A percentile compares a stretch with the other conserved stretches of the same genome.
These are phyloP conservation scores for Phytophthora pseudosyringae DNA, from an alignment of 352 stramenopile species.

Conservation along the genomic window DNA sequence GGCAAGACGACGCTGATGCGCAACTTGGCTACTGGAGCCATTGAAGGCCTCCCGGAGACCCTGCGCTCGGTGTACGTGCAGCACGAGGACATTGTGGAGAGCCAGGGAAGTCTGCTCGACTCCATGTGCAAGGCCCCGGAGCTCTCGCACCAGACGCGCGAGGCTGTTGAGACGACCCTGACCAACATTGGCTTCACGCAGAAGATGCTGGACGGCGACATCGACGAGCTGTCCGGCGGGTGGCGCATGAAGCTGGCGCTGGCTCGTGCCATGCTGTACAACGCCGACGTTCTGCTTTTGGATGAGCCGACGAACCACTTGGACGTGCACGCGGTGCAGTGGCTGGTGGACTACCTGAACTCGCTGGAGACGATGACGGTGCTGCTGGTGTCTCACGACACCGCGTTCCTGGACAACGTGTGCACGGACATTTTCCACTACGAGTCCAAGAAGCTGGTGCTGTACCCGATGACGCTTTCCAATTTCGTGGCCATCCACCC, in stretches of 20 bases:
- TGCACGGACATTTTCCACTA: slow-evolving; percentile 98
- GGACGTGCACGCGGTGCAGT: slow-evolving; percentile 97
- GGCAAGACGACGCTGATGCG: slow-evolving; percentile 97
- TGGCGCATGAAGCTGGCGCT: slow-evolving; percentile 98
- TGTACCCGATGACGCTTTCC: slow-evolving; percentile 90
- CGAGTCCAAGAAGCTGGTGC: slow-evolving; percentile 95
- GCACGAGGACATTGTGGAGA: slow-evolving; percentile 95
- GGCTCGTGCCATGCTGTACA: slow-evolving; percentile 94
- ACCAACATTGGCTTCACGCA: slow-evolving; percentile 94
- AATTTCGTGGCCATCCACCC: slow-evolving; percentile 92
- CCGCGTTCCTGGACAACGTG: slow-evolving; percentile 96
- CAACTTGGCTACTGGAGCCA: slow-evolving; percentile 89
- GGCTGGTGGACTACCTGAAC: slow-evolving; percentile 97
- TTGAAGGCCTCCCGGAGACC: slow-evolving; percentile 91
- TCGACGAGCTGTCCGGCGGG: slow-evolving; percentile 94
- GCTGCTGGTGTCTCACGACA: slow-evolving; percentile 98
- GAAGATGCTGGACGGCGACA: slow-evolving; percentile 92
- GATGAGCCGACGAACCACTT: slow-evolving; percentile 96
- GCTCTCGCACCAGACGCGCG: slow-evolving; percentile 71
- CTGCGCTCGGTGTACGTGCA: slow-evolving; percentile 97
- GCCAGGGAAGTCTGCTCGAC: slow-evolving; percentile 77
- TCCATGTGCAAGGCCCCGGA: slow-evolving; percentile 75
- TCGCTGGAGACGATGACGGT: slow-evolving; percentile 94
- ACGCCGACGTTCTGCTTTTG: slow-evolving; percentile 95
- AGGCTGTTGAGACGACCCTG: slow-evolving; percentile 85